Evolutionary conservation across 2,329 filamentous ascomycete species (phyloP), one percentile per base, ranked within the genome.

Genomic region (Scedosporium dehoogii): DNA sequence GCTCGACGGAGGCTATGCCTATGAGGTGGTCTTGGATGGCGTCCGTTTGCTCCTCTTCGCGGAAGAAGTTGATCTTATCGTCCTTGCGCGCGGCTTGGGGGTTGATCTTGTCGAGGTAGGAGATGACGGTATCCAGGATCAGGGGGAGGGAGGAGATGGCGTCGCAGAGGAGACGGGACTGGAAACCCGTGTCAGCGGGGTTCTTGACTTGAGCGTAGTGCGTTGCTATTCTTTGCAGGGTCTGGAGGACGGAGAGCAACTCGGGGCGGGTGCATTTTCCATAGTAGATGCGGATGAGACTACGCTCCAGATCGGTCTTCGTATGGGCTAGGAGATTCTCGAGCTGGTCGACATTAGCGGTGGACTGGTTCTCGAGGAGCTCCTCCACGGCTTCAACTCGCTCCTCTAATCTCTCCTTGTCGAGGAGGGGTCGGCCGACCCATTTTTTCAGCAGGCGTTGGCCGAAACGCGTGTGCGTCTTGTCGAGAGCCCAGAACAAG

Each of bases 31-130:
- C 87, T 21, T 87, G 87, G 67, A 99, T 97, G 53, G 86, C 89
- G 27, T 97, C 92, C 0, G 90, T 96, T 73, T 97, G 93, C 65
- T 91, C 83, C 46, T 88, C 84, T 66, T 96, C 91, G 5, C 88
- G 85, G 73, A 99, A 97, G 79, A 99, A 99, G 42, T 82, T 80
- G 72, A 97, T 97, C 72, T 96, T 97, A 79, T 99, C 92, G 70
- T 97, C 88, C 25, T 84, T 85, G 58, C 87, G 88, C 0, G 93
- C 94, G 1, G 94, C 90, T 67, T 90, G 82, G 38, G 87, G 79
- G 68, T 96, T 96, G 74, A 99, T 94, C 64, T 86, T 88, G 61
- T 96, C 88, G 2, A 99, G 83, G 70, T 90, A 92, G 1, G 79
- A 80, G 18, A 90, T 79, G 4, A 97, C 84, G 18, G 86, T 84